Evolutionary conservation across 495 filamentous ascomycete species (phyloP).

Genomic region (Talaromyces stipitatus): DNA sequence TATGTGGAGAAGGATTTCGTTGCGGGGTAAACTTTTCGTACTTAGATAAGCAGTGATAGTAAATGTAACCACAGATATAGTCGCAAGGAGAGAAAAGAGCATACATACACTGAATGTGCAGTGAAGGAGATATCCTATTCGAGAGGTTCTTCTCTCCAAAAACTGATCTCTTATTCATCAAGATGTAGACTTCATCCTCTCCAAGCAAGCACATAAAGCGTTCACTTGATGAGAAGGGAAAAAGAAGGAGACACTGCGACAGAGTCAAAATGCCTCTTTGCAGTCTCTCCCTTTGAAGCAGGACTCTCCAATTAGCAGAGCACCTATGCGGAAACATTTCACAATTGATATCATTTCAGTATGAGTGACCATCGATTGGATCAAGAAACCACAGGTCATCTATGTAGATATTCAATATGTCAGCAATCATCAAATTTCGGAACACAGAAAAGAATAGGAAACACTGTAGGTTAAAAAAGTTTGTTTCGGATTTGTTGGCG

Average conservation of each 20-base stretch:
- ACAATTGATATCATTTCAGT: slow-evolving; percentile 1
- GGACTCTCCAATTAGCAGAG: not conserved
- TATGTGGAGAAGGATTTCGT: slow-evolving; percentile 8
- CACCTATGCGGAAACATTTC: not conserved
- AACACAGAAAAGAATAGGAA: not conserved
- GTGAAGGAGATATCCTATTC: too few relatives aligned
- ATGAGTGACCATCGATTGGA: not conserved
- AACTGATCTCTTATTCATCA: not conserved
- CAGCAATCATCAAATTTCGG: not conserved
- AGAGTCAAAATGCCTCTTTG: slow-evolving; percentile 7
- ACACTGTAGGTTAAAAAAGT: not conserved
- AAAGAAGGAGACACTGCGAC: slow-evolving; percentile 8
- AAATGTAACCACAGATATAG: not conserved
- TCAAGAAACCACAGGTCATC: not conserved
- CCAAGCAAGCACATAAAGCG: slow-evolving; percentile 37
- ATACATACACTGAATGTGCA: not conserved
- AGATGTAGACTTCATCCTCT: slow-evolving; percentile 27
- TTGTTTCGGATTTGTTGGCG: slow-evolving; percentile 1
- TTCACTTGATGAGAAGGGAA: slow-evolving; percentile 34
- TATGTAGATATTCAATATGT: not conserved
- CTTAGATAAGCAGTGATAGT: not conserved
- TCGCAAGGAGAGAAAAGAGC: not conserved
- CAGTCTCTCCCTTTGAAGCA: slow-evolving; percentile 8
- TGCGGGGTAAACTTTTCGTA: slow-evolving; percentile 5
- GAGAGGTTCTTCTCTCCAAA: not conserved